A percentile compares a stretch with the other conserved stretches of the same genome.
phyloP scores from a whole-genome alignment of 768 basidiomycete species.

The Russula foetens region DNA sequence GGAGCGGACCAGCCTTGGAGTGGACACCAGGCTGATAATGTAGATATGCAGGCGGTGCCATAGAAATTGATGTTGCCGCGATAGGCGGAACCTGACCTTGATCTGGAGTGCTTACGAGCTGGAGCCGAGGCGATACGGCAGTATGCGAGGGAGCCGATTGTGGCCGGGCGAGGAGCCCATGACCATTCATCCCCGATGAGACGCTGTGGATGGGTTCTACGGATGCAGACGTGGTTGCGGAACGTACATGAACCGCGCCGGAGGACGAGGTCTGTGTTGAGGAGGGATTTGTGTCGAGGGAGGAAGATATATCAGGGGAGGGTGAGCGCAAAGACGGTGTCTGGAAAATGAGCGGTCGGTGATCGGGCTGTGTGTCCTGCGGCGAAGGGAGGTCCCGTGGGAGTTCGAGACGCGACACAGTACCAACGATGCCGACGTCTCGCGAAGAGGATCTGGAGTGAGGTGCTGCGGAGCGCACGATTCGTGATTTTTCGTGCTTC shows the following conservation, averaged over 20 bases:
- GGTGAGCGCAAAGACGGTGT: conserved; percentile 29
- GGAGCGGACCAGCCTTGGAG: conserved; percentile 65
- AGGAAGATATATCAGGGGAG: conserved; percentile 22
- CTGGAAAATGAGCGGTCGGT: conserved; percentile 33
- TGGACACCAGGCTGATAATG: conserved; percentile 61
- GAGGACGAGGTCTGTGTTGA: conserved; percentile 18
- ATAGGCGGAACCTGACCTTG: not conserved
- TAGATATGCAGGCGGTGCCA: conserved; percentile 36
- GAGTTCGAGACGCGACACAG: conserved; percentile 26
- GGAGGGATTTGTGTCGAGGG: not conserved
- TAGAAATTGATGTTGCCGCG: not conserved
- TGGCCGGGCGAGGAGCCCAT: conserved; percentile 2
- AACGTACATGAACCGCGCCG: conserved; percentile 15
- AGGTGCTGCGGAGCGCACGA: not conserved
- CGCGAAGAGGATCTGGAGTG: conserved; percentile 37
- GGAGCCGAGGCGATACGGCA: not conserved
- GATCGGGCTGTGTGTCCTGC: conserved; percentile 15
- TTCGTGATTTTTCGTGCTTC: not conserved
- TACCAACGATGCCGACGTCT: conserved; percentile 45
- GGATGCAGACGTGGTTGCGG: conserved; percentile 22
- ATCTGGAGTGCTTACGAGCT: not conserved
- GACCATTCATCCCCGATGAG: not conserved
- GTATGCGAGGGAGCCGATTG: not conserved
- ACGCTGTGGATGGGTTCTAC: conserved; percentile 24
- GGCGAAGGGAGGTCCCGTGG: conserved; percentile 20